Base-by-base conservation (phyloP, 345 rosid genomes). In the Populus nigra region DNA sequence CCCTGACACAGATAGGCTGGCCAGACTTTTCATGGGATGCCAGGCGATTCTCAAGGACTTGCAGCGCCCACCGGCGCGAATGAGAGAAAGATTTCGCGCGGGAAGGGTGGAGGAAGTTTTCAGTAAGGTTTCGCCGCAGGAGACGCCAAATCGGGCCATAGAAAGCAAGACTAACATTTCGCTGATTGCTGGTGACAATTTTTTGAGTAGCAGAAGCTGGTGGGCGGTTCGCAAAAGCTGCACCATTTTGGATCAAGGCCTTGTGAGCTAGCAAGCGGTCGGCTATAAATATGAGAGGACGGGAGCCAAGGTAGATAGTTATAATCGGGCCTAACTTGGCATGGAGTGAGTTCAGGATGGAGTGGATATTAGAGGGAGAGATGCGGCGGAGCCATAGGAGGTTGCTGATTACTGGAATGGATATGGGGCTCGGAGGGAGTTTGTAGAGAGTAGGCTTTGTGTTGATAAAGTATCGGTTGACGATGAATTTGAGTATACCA, bases 141-240 rank as follows among this genome's bases (percentile, higher is more conserved):
- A 57, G 47, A 16, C 76, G 76, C 76, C 76, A 73, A 1, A 15
- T 57, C 8, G 76, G 76, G 29, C 76, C 76, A 8, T 73, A 73
- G 41, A 33, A 13, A 11, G 76, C 66, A 13, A 66, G 15, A 33
- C 5, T 59, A 23, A 73, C 27, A 35, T 16, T 73, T 12, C 27
- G 45, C 45, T 41, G 45, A 12, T 41, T 41, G 45, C 45, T 41
- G 45, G 45, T 41, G 45, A 41, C 45, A 12, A 41, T 2, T 10
- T 41, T 41, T 13, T 5, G 3, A 7, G 29, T 2, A 5, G 68
- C 8, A 1, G 3, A 0, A 12, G 53, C 38, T 0, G 55, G 69
- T 0, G 79, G 79, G 1, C 68, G 68, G 50, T 55, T 53, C 2
- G 79, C 65, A 25, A 76, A 76, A 6, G 69, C 53, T 7, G 68